Evolutionary conservation across 1,284 basidiomycete genomes (phyloP).

Genomic region (Cutaneotrichosporon mucoides): DNA sequence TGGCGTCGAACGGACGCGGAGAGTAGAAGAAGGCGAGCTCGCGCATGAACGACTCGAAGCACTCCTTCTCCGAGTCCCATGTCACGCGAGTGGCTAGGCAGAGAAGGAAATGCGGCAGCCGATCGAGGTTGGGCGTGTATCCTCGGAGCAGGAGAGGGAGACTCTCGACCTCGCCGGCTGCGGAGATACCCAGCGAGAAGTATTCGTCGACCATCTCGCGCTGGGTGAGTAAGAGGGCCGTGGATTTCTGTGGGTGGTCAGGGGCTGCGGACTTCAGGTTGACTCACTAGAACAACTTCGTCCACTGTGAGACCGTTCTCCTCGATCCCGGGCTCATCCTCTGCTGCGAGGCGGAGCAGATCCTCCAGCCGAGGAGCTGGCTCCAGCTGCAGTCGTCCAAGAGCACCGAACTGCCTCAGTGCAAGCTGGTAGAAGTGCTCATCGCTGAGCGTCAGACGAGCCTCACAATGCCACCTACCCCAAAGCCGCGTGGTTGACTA

Average conservation of each 20-base stretch:
- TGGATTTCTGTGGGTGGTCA: conserved; percentile 11
- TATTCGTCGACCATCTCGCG: conserved; percentile 90
- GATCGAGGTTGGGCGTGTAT: conserved; percentile 80
- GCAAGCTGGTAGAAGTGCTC: conserved; percentile 95
- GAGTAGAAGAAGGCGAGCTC: conserved; percentile 90
- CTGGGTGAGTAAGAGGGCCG: conserved; percentile 48
- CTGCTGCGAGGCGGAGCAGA: conserved; percentile 73
- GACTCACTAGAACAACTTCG: conserved; percentile 66
- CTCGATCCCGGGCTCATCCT: conserved; percentile 56
- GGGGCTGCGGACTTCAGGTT: neutral
- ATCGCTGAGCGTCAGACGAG: conserved; percentile 57
- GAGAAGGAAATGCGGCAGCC: conserved; percentile 78
- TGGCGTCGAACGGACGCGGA: conserved; percentile 53
- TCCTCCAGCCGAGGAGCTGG: conserved; percentile 71
- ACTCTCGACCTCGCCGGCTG: conserved; percentile 62
- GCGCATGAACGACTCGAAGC: conserved; percentile 77
- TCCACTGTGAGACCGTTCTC: conserved; percentile 41
- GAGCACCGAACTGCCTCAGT: conserved; percentile 84
- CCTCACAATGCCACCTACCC: conserved; percentile 55
- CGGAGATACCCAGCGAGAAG: conserved; percentile 71
- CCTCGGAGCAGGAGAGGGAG: conserved; percentile 78
- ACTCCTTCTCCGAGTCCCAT: conserved; percentile 79
- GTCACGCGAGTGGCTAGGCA: conserved; percentile 80
- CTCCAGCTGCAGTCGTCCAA: conserved; percentile 69
- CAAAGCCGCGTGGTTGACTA: conserved; percentile 77